Percentiles rank a stretch among this genome's conserved stretches.
phyloP scores from a whole-genome alignment of 192 early-diverging fungal genomes.

The Coemansia sp. region DNA sequence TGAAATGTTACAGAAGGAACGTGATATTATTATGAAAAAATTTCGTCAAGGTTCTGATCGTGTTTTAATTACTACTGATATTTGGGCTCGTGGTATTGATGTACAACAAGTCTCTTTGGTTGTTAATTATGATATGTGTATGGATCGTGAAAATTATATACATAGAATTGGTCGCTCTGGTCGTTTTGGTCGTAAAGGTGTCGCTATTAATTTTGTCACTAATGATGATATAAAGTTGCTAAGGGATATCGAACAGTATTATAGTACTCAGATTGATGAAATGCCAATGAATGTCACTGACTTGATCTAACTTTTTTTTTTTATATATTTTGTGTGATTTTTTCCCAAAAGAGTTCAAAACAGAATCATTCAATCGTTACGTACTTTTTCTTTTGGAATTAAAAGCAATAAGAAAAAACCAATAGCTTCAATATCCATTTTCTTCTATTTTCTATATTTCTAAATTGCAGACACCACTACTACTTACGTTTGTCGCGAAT shows the following conservation, averaged over 20 bases:
- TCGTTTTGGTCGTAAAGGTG: conserved; percentile 98
- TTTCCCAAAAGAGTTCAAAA: background rate
- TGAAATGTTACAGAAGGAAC: conserved; percentile 98
- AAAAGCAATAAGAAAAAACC: too few species aligned
- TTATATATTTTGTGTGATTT: background rate
- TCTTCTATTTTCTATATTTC: background rate
- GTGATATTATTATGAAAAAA: conserved; percentile 96
- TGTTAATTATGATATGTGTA: conserved; percentile 96
- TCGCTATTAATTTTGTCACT: conserved; percentile 99
- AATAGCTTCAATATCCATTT: background rate
- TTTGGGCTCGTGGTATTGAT: conserved; percentile 99
- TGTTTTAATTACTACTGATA: conserved; percentile 97
- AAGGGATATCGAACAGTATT: conserved; percentile 98
- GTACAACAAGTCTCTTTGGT: conserved; percentile 99
- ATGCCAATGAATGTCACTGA: conserved; percentile 53
- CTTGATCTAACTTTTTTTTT: conserved; percentile 20
- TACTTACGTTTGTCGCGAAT: background rate
- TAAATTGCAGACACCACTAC: background rate
- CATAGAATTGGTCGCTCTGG: conserved; percentile 98
- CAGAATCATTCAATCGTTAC: too few species aligned
- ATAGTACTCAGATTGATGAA: conserved; percentile 60
- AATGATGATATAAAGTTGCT: conserved; percentile 89
- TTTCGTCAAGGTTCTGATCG: conserved; percentile 92
- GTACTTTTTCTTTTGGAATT: too few species aligned
- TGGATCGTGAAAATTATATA: conserved; percentile 96